Evolutionary conservation across 2,329 filamentous ascomycete genomes (phyloP), one percentile per base, ranked within the genome.

Genomic region (Ceratocystis cubensis): DNA sequence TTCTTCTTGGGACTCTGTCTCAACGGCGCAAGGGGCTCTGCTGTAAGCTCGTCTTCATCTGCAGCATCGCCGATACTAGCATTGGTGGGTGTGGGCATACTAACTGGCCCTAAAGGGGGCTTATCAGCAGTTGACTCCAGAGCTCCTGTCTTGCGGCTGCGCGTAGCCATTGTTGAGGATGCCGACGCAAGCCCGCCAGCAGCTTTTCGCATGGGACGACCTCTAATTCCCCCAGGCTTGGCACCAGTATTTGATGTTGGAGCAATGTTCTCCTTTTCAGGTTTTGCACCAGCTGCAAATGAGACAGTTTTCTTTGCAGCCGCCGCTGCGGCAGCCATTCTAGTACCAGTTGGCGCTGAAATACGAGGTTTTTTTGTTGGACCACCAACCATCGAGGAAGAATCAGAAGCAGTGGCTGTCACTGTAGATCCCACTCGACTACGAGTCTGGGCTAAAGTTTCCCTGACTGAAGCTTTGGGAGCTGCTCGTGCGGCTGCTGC

Each of bases 61-160:
- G 30, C 59, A 10, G 50, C 41, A 5, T 45, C 37, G 10, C 37
- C 22, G 5, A n/a, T 3, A n/a, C 22, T 56, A 8, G 10, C 33
- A 53, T 61, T 56, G 63, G 78, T 76, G 70, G 86, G 76, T 75
- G 85, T 82, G 50, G 82, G 83, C 70, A 83, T 79, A 78, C 87
- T 87, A 77, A 82, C 86, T 75, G 83, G 84, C 75, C 83, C 86
- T 65, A 87, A 76, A 44, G 84, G 83, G 66, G 78, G 79, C 69
- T 79, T 79, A 50, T 76, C 73, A 66, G 75, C 73, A 66, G 76
- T 73, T 68, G 76, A 74, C 22, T 41, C 65, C 8, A 10, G 30
- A n/a, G 63, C 46, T 17, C 71, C 62, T 45, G 44, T 17, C 62
- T 65, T 13, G 50, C 44, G 45, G 25, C 56, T 63, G 15, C 45